phyloP scores from a whole-genome alignment of 441 rosid species.

The Erodium texanum region DNA sequence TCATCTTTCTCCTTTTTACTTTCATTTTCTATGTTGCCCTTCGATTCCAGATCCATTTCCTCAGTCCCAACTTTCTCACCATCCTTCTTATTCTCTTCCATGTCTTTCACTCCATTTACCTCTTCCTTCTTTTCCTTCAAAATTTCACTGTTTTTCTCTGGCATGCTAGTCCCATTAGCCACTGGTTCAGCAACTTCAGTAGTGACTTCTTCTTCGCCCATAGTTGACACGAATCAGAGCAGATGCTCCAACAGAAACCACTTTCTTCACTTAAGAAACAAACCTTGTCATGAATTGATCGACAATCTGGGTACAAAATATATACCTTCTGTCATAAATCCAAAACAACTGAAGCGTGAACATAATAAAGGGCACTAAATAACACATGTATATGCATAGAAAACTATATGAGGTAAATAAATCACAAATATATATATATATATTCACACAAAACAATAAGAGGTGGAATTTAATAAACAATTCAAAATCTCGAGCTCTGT shows the following conservation, averaged over 20 bases:
- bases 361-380: not conserved
- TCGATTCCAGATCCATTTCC: conserved; percentile 20
- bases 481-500: not conserved
- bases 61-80: conserved; percentile 25
- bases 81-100: conserved; percentile 20
- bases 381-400: not conserved
- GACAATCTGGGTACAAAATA: not conserved
- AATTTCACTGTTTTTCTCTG: conserved; percentile 24
- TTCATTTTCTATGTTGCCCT: conserved; percentile 14
- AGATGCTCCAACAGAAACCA: conserved; percentile 11
- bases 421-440: no score
- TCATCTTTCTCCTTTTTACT: conserved; percentile 19
- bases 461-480: not conserved
- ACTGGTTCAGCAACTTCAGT: conserved; percentile 37
- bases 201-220: conserved; percentile 57
- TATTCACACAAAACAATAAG: not conserved
- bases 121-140: conserved; percentile 22
- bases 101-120: conserved; percentile 22
- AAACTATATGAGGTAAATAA: no score
- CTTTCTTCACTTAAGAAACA: not conserved
- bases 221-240: conserved; percentile 26
- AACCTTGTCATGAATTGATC: not conserved
- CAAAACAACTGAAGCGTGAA: not conserved
- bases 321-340: not conserved
- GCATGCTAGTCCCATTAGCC: conserved; percentile 37